Base-by-base conservation (phyloP, 2,329 filamentous ascomycete genomes). In the Tolypocladium endophyticum region DNA sequence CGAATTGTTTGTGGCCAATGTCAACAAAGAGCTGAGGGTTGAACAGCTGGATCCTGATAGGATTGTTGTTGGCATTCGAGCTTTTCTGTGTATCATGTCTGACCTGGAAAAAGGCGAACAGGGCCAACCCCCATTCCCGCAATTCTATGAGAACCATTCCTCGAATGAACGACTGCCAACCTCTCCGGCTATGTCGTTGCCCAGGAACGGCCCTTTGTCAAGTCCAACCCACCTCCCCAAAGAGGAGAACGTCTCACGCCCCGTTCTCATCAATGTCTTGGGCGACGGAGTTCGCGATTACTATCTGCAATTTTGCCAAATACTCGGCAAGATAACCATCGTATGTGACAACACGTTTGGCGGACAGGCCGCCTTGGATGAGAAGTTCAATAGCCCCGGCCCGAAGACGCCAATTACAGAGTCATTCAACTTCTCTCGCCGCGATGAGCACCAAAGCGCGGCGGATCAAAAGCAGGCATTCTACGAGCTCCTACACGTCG, bases 301-400 rank as follows among this genome's bases (percentile, higher is more conserved):
- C 69, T 97, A 97, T 72, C 80, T 87, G 58, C 88, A 88, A 58
- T 99, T 99, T 67, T 97, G 93, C 70, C 91, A 96, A 71, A 93
- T 99, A 30, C 77, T 99, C 9, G 94, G 93, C 33, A 95, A 96
- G 71, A 95, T 99, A 59, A 96, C 92, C 2, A 89, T 97, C 53
- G 87, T 97, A 39, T 99, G 94, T 73, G 94, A 99, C 72, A 94
- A 96, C 67, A 89, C 93, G 0, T 99, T 99, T 75, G 95, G 94
- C 57, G 94, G 94, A 0, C 94, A 99, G 75, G 94, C 93, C 38
- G 90, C 91, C 0, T 75, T 97, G 55, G 94, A 99, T 69, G 95
- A 99, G 72, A 97, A 97, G 70, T 96, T 97, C 70, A 89, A 84
- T 62, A 87, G 88, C 54, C 85, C 89, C 11, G 89, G 89, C 0